Conservation (phyloP, 352 stramenopile genomes). For the Albugo candida region DNA sequence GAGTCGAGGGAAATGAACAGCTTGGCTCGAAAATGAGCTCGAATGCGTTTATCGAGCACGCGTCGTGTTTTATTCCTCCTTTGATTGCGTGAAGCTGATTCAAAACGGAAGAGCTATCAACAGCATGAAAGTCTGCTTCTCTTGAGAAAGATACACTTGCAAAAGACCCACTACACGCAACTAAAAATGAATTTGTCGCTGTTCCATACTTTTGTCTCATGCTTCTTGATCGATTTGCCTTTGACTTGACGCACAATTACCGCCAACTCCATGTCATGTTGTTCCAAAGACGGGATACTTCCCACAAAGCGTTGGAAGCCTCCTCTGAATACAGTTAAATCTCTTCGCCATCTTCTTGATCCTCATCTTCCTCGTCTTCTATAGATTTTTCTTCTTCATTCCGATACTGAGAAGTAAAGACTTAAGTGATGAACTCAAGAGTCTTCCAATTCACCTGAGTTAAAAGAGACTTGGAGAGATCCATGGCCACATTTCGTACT, state of each 20-base stretch:
- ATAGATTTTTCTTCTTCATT: constrained; percentile 14
- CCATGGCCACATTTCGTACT: too few species aligned
- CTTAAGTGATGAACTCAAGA: constrained; percentile 58
- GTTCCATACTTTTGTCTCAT: constrained; percentile 42
- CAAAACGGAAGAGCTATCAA: too few species aligned
- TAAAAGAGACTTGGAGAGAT: too few species aligned
- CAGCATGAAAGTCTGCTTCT: too few species aligned
- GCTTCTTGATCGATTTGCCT: constrained; percentile 47
- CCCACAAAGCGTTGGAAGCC: constrained; percentile 13
- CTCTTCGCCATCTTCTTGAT: constrained; percentile 15
- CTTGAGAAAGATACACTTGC: constrained; percentile 50
- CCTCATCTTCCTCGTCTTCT: constrained; percentile 5
- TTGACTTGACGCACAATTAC: constrained; percentile 66
- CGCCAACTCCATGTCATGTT: constrained; percentile 55
- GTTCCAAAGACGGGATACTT: constrained; percentile 46
- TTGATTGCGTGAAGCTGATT: constrained; percentile 9
- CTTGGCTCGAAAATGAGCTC: constrained; percentile 1
- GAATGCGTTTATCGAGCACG: constrained; percentile 20
- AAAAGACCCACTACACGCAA: constrained; percentile 61
- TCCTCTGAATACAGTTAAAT: constrained; percentile 34
- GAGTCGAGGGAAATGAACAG: constrained; percentile 3
- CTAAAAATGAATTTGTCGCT: too few species aligned
- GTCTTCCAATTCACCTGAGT: too few species aligned
- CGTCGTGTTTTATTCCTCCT: constrained; percentile 51
- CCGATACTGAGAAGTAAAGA: constrained; percentile 18